Evolutionary conservation across 192 early-diverging fungal genomes (phyloP), one percentile per base, ranked within the genome.

Genomic region (Podila minutissima): DNA sequence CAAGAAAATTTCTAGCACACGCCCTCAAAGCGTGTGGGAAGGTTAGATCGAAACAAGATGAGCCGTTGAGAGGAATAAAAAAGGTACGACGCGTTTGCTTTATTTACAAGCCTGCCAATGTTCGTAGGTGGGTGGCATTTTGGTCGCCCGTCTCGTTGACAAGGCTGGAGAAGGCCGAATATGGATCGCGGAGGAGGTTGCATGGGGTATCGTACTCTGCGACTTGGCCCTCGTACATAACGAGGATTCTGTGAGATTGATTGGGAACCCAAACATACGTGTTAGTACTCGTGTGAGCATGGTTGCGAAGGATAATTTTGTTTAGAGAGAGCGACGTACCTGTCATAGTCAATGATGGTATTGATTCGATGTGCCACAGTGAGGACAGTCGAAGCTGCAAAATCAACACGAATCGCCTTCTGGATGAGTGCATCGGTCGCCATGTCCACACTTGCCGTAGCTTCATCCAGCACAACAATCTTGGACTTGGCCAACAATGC

Each of bases 381-480:
- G 12, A 93, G 66, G 0, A 93, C 89, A 0, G 87, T 89, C 11
- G 86, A 50, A 19, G 86, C 74, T 62, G 77, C 59, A 74, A 91
- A 91, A 59, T 91, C 71, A 1, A 57, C 74, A 5, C 85, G 82
- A 28, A 93, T 86, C 19, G 90, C 84, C 20, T 76, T 71, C 65
- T 93, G 94, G 64, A 96, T 93, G 29, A 89, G 65, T 12, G 58
- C 49, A 67, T 92, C 91, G 1, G 88, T 90, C 24, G 85, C 83
- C 46, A 88, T 72, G 62, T 90, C 89, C 2, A 90, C 84, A 68
- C 84, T 89, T 22, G 89, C 89, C 0, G 87, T 89, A 6, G 88
- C 68, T 72, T 96, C 95, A 81, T 96, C 95, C 50, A 96, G 79
- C 32, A 96, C 86, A 31, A 96, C 67, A 32, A 96, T 86, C 53